These are phyloP conservation scores for Solanum chiquidenum DNA, from an alignment of 257 asterid species.

Conservation along the genomic window DNA sequence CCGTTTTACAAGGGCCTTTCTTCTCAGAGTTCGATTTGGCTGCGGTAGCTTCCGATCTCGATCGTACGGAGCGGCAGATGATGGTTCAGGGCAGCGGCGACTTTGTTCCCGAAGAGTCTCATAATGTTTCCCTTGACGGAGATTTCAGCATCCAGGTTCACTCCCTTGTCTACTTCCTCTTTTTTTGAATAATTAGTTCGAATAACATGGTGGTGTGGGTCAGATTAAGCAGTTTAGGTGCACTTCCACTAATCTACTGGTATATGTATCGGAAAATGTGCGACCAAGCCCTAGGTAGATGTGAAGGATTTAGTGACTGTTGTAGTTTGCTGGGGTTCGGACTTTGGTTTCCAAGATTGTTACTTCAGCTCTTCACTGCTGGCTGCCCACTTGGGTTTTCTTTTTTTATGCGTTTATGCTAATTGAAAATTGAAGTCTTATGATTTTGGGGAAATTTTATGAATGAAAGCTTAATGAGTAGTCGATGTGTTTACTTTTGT, in stretches of 20 bases:
- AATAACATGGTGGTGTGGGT: background rate
- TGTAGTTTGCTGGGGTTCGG: background rate
- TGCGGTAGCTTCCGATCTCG: slow-evolving; percentile 95
- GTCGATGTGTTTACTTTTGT: background rate
- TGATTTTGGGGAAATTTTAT: background rate
- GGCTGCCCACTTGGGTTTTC: background rate
- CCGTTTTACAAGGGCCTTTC: slow-evolving; percentile 93
- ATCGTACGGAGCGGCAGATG: slow-evolving; percentile 82
- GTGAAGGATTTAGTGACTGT: background rate
- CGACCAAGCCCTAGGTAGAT: background rate
- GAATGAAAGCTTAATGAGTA: background rate
- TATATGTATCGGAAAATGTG: background rate
- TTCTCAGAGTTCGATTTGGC: slow-evolving; percentile 99
- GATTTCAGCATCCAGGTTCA: slow-evolving; percentile 38
- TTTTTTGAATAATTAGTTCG: background rate
- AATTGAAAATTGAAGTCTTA: background rate
- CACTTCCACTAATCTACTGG: background rate
- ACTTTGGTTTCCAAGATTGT: background rate
- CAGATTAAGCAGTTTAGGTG: background rate
- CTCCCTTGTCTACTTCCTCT: background rate
- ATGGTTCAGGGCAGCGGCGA: slow-evolving; percentile 79
- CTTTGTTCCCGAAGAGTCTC: slow-evolving; percentile 35
- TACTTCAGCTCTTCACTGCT: background rate
- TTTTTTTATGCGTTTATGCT: background rate
- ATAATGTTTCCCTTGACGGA: slow-evolving; percentile 35